Percentiles rank a stretch among this genome's conserved stretches.
Conservation (phyloP, 441 rosid species). For the Daphne laureola region DNA sequence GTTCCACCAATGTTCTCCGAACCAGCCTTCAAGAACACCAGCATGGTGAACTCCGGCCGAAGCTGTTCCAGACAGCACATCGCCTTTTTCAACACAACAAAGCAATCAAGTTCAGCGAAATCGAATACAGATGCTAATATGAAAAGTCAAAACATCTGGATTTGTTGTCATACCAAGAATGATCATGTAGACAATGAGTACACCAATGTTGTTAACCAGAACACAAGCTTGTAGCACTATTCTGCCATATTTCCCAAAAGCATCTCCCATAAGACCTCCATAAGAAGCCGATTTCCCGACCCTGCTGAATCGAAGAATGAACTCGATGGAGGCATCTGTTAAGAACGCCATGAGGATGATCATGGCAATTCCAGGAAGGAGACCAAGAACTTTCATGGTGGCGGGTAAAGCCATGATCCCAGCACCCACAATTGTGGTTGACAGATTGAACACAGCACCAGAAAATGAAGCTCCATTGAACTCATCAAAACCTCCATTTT, state of each 20-base stretch:
- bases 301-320: conserved; percentile 38
- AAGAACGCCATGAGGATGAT: conserved; percentile 31
- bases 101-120: background rate
- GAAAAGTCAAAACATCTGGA: background rate
- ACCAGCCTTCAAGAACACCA: conserved; percentile 43
- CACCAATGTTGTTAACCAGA: conserved; percentile 39
- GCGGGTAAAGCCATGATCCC: conserved; percentile 65
- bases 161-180: conserved; percentile 28
- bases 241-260: conserved; percentile 38
- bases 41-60: conserved; percentile 28
- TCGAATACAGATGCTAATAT: background rate
- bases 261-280: conserved; percentile 39
- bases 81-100: conserved; percentile 23
- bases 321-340: conserved; percentile 33
- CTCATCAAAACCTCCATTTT: conserved; percentile 33
- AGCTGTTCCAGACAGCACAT: conserved; percentile 40
- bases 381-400: conserved; percentile 43
- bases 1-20: conserved; percentile 38
- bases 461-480: conserved; percentile 63
- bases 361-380: conserved; percentile 30
- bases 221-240: conserved; percentile 31
- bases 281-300: conserved; percentile 31
- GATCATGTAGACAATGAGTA: conserved; percentile 41
- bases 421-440: conserved; percentile 49
- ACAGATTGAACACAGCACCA: conserved; percentile 49